Evolutionary conservation across 2,329 filamentous ascomycete genomes (phyloP).

Genomic region (Diaporthe velutina): DNA sequence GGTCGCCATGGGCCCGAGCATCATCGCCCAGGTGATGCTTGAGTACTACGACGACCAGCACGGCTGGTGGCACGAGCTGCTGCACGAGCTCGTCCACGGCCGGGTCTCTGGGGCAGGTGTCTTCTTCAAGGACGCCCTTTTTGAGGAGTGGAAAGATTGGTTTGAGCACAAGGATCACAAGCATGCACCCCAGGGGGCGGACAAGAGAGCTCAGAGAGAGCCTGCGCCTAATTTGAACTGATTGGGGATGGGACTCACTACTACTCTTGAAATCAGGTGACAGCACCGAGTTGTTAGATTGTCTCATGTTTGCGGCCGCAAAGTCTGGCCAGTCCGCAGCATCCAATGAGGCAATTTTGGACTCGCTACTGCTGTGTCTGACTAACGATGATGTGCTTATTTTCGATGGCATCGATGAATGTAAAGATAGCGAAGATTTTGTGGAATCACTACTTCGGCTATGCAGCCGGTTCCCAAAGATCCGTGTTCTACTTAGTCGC

Average conservation of each 20-base stretch:
- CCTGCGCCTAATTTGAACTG: background rate
- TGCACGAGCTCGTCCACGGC: slow-evolving; percentile 24
- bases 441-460: no score
- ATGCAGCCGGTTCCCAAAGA: no score
- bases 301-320: no score
- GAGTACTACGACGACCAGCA: background rate
- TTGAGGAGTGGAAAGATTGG: background rate
- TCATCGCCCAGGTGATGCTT: background rate
- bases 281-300: no score
- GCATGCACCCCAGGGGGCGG: background rate
- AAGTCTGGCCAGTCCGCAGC: no score
- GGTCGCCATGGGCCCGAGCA: background rate
- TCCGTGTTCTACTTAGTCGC: no score
- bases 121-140: background rate
- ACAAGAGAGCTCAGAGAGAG: background rate
- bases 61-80: slow-evolving; percentile 24
- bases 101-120: background rate
- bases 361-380: no score
- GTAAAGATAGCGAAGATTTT: no score
- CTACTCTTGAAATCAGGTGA: no score
- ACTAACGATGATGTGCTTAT: no score
- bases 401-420: no score
- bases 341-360: no score
- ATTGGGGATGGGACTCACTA: background rate
- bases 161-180: slow-evolving; percentile 7